These are phyloP conservation scores for Penstemon barbatus DNA, from an alignment of 257 asterid species.

Conservation along the genomic window DNA sequence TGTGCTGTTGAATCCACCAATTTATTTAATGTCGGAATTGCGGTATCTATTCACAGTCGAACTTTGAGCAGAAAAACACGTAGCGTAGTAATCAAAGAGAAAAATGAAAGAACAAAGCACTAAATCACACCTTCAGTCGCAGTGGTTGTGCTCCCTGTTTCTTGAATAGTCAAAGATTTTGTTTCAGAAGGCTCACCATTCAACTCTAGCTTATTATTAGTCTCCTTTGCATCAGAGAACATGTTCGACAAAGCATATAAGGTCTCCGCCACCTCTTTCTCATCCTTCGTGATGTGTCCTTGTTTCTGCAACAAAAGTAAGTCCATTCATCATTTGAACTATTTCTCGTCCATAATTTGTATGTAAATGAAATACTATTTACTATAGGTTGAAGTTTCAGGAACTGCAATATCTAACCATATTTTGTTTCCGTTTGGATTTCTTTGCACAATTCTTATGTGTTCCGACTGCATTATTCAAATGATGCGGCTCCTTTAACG, in stretches of 20 bases:
- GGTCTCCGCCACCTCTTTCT: constrained; percentile 91
- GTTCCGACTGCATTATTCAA: constrained; percentile 37
- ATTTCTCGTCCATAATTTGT: constrained; percentile 1
- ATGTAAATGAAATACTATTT: no score
- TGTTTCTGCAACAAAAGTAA: constrained; percentile 35
- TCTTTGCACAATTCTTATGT: constrained; percentile 38
- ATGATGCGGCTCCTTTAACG: constrained; percentile 42
- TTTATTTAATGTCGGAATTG: constrained; percentile 21
- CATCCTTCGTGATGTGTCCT: constrained; percentile 62
- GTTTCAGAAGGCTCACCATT: constrained; percentile 37
- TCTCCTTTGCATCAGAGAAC: constrained; percentile 40
- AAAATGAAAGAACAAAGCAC: neutral
- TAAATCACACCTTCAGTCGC: constrained; percentile 40
- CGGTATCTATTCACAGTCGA: constrained; percentile 28
- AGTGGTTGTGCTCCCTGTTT: constrained; percentile 33
- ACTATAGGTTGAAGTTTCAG: constrained; percentile 6
- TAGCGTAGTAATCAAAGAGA: neutral
- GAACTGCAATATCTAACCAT: constrained; percentile 40
- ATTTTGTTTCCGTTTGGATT: constrained; percentile 43
- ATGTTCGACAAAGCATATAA: constrained; percentile 63
- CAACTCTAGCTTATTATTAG: constrained; percentile 19
- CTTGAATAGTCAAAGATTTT: constrained; percentile 35
- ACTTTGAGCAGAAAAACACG: constrained; percentile 8
- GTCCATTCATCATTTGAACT: neutral
- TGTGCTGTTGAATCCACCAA: no score